These are phyloP conservation scores for Aspergillus terreus DNA, from an alignment of 2,329 filamentous ascomycete genomes.

Conservation along the genomic window DNA sequence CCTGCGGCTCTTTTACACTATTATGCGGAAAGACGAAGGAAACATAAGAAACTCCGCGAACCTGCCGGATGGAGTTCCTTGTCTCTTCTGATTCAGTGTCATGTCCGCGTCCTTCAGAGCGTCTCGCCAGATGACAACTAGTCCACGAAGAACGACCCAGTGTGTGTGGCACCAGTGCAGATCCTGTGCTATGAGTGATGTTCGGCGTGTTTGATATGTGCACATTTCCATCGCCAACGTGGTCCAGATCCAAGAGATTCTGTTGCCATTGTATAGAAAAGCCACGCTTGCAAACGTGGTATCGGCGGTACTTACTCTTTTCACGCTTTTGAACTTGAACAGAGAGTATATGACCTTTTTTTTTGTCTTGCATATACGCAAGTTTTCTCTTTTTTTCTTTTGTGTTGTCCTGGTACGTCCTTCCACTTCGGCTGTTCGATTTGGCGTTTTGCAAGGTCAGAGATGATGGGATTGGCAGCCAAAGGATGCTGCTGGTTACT, in stretches of 20 bases:
- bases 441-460: slow-evolving; percentile 22
- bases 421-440: slow-evolving; percentile 14
- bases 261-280: slow-evolving; percentile 19
- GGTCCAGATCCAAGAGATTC: slow-evolving; percentile 1
- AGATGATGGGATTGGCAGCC: slow-evolving; percentile 16
- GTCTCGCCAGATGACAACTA: not conserved
- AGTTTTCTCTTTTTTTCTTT: not conserved
- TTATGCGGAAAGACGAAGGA: no score
- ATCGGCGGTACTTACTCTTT: slow-evolving; percentile 11
- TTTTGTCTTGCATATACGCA: slow-evolving; percentile 7
- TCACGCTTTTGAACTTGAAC: slow-evolving; percentile 10
- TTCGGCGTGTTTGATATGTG: slow-evolving; percentile 4
- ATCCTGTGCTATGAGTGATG: not conserved
- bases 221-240: slow-evolving; percentile 6
- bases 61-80: not conserved
- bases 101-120: not conserved
- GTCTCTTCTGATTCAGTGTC: not conserved
- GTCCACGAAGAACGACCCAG: not conserved
- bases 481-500: slow-evolving; percentile 15
- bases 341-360: slow-evolving; percentile 16
- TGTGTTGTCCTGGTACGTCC: slow-evolving; percentile 2
- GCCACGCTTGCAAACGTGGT: slow-evolving; percentile 10
- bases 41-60: not conserved
- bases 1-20: no score
- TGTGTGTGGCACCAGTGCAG: slow-evolving; percentile 10